A percentile compares a stretch with the other conserved stretches of the same genome.
These are phyloP conservation scores for Paramecium pentaurelia DNA, from an alignment of 73 alveolate genomes.

Conservation along the genomic window DNA sequence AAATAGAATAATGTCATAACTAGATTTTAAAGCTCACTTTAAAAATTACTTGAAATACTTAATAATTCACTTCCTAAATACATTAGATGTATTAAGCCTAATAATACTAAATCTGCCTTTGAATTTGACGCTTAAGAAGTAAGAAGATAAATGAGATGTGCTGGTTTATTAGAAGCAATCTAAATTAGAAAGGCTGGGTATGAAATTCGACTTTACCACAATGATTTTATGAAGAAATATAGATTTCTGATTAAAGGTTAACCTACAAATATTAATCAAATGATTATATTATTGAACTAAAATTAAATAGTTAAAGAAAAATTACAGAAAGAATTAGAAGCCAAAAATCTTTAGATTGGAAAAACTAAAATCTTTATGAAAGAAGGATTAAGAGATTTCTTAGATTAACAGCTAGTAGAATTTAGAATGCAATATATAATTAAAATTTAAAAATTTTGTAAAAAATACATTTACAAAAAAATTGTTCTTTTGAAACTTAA, in stretches of 20 bases:
- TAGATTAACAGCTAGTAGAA: neutral
- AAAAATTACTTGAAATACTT: conserved; percentile 3
- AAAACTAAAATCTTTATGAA: neutral
- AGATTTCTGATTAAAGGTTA: neutral
- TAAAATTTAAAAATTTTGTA: neutral
- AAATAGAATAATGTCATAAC: conserved; percentile 33
- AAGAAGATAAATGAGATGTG: conserved; percentile 12
- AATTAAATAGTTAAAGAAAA: neutral
- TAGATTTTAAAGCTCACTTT: neutral
- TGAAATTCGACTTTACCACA: neutral
- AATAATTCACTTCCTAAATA: conserved; percentile 3
- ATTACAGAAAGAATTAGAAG: neutral
- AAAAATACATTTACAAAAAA: neutral
- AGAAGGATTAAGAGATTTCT: conserved; percentile 9
- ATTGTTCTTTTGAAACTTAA: neutral
- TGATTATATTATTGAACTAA: neutral
- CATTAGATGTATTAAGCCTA: conserved; percentile 56
- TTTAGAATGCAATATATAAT: neutral
- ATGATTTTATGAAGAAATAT: neutral
- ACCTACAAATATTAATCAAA: neutral
- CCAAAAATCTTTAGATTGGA: neutral
- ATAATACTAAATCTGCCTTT: neutral
- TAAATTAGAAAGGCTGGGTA: conserved; percentile 48
- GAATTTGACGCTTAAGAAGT: neutral
- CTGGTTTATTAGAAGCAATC: conserved; percentile 47